phyloP scores from a whole-genome alignment of 495 filamentous ascomycete species.

The Penicillium bovifimosum region DNA sequence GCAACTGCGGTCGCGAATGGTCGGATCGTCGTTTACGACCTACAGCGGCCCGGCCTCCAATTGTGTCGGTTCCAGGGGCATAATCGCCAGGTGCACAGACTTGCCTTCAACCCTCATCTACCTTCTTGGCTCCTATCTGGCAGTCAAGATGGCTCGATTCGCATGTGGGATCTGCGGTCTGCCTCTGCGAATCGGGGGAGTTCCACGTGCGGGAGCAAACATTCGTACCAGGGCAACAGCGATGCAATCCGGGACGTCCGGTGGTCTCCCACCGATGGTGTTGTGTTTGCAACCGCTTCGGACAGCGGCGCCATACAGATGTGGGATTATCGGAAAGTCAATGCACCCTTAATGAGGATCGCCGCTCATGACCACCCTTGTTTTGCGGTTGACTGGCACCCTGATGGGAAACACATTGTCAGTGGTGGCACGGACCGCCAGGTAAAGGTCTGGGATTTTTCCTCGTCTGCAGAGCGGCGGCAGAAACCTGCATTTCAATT shows the following conservation, averaged over 20 bases:
- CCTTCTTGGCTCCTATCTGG: conserved; percentile 76
- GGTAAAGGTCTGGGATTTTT: conserved; percentile 90
- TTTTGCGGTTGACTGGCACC: conserved; percentile 88
- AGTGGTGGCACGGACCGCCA: conserved; percentile 79
- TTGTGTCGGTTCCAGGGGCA: conserved; percentile 78
- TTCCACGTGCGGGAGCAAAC: conserved; percentile 50
- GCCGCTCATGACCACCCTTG: conserved; percentile 79
- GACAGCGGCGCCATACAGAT: conserved; percentile 74
- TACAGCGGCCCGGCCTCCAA: conserved; percentile 67
- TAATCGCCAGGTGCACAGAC: conserved; percentile 81
- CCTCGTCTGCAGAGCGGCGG: conserved; percentile 65
- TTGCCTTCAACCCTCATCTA: conserved; percentile 83
- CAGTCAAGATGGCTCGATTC: conserved; percentile 86
- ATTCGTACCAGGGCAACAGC: conserved; percentile 56
- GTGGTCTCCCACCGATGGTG: conserved; percentile 81
- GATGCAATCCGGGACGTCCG: conserved; percentile 82
- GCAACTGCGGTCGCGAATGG: conserved; percentile 83
- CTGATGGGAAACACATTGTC: conserved; percentile 82
- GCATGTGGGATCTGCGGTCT: conserved; percentile 68
- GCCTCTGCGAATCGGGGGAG: conserved; percentile 43
- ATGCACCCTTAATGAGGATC: conserved; percentile 61
- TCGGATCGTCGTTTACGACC: conserved; percentile 81
- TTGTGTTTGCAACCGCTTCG: conserved; percentile 84
- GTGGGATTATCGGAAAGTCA: conserved; percentile 62
- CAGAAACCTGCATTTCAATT: conserved; percentile 66